Conservation (phyloP, 1,284 basidiomycete species). For the Ganoderma lingzhi region DNA sequence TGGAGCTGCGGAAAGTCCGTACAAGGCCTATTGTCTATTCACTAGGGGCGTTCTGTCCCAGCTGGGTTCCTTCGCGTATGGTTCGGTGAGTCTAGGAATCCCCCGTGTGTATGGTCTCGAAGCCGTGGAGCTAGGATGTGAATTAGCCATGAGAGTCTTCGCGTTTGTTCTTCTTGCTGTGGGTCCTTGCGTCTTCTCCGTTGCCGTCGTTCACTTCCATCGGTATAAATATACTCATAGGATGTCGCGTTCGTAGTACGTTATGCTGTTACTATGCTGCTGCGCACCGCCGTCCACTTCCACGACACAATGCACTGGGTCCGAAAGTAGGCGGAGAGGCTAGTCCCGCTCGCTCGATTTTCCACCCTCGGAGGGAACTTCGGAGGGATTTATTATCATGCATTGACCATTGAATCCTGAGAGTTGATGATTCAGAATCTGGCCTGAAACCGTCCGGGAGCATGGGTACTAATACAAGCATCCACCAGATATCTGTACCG, state of each 20-base stretch:
- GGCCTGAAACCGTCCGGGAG: not conserved
- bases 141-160: slow-evolving; percentile 1
- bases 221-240: not conserved
- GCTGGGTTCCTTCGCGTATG: not conserved
- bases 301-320: not conserved
- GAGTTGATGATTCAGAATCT: not conserved
- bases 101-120: not conserved
- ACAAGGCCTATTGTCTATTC: slow-evolving; percentile 20
- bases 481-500: not conserved
- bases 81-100: not conserved
- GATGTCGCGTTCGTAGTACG: not conserved
- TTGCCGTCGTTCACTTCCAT: not conserved
- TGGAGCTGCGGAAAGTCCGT: slow-evolving; percentile 16
- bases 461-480: not conserved
- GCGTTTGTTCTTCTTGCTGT: not conserved
- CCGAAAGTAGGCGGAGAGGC: not conserved
- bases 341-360: not conserved
- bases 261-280: not conserved
- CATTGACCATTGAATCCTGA: not conserved
- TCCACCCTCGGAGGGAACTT: not conserved
- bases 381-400: not conserved
- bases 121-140: not conserved
- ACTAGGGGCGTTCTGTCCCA: not conserved
- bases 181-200: not conserved
- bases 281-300: not conserved